Evolutionary conservation across 805 yeast genomes (phyloP).

Genomic region (Barnettozyma salicaria): DNA sequence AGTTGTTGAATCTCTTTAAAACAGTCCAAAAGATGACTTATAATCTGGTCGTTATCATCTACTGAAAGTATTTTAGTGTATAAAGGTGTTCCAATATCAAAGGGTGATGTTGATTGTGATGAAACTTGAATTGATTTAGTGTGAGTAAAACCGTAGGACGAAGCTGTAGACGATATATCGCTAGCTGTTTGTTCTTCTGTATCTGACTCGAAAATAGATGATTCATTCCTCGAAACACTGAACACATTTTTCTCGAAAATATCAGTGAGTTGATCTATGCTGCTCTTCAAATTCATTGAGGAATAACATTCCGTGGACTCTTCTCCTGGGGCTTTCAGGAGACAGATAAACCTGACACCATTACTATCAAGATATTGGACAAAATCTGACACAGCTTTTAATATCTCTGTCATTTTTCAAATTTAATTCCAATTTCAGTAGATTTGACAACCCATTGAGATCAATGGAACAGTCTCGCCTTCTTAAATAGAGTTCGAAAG

Average conservation of each 20-base stretch:
- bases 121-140: too few species aligned
- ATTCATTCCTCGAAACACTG: not conserved
- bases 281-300: not conserved
- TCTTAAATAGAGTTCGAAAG: too few species aligned
- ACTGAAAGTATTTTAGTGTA: not conserved
- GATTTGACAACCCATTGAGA: too few species aligned
- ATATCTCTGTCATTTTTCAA: too few species aligned
- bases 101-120: too few species aligned
- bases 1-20: slow-evolving; percentile 32
- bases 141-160: too few species aligned
- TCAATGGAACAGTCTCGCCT: too few species aligned
- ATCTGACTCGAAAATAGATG: too few species aligned
- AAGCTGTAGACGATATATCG: too few species aligned
- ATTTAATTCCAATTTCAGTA: too few species aligned
- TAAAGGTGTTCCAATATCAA: not conserved
- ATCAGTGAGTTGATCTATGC: not conserved
- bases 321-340: not conserved
- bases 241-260: not conserved
- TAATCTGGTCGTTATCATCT: not conserved
- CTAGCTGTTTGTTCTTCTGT: too few species aligned
- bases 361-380: not conserved
- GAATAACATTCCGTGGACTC: not conserved
- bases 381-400: not conserved
- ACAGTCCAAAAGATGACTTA: slow-evolving; percentile 7
- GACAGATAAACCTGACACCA: not conserved